These are phyloP conservation scores for Apiospora saccharicola DNA, from an alignment of 2,329 filamentous ascomycete species.

Conservation along the genomic window DNA sequence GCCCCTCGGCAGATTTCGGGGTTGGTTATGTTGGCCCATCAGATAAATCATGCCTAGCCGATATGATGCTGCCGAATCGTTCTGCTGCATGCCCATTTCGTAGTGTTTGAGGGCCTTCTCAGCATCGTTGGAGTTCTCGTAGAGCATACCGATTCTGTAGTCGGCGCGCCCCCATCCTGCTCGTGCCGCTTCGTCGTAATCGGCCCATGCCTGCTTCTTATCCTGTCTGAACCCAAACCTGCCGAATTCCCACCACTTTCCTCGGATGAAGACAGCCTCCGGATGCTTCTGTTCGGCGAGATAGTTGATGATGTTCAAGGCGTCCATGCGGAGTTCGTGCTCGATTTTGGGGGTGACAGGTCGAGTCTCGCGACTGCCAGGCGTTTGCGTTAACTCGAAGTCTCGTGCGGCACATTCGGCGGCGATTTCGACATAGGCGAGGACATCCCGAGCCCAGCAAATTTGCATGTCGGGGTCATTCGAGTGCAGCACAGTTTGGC, in stretches of 20 bases:
- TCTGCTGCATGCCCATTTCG: slow-evolving; percentile 76
- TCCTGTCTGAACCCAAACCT: slow-evolving; percentile 91
- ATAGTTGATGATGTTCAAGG: slow-evolving; percentile 90
- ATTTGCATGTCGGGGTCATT: slow-evolving; percentile 97
- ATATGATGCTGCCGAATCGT: slow-evolving; percentile 87
- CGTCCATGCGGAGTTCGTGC: slow-evolving; percentile 86
- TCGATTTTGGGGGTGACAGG: slow-evolving; percentile 85
- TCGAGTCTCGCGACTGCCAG: slow-evolving; percentile 55
- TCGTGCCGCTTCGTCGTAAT: slow-evolving; percentile 68
- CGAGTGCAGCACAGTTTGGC: slow-evolving; percentile 84
- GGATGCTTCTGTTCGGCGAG: slow-evolving; percentile 91
- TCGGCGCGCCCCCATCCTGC: slow-evolving; percentile 91
- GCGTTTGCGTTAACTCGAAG: slow-evolving; percentile 44
- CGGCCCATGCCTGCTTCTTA: slow-evolving; percentile 91
- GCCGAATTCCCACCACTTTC: slow-evolving; percentile 98
- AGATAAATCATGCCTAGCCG: slow-evolving; percentile 97
- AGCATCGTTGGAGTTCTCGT: slow-evolving; percentile 92
- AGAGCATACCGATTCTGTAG: slow-evolving; percentile 98
- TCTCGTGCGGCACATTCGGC: slow-evolving; percentile 79
- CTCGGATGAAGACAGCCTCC: slow-evolving; percentile 90
- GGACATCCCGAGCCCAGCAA: slow-evolving; percentile 92
- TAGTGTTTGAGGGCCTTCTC: slow-evolving; percentile 93
- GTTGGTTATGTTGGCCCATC: slow-evolving; percentile 90
- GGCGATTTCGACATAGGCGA: slow-evolving; percentile 87
- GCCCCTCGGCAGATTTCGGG: slow-evolving; percentile 79